phyloP scores from a whole-genome alignment of 208 protist species.

The Leishmania tarentolae region DNA sequence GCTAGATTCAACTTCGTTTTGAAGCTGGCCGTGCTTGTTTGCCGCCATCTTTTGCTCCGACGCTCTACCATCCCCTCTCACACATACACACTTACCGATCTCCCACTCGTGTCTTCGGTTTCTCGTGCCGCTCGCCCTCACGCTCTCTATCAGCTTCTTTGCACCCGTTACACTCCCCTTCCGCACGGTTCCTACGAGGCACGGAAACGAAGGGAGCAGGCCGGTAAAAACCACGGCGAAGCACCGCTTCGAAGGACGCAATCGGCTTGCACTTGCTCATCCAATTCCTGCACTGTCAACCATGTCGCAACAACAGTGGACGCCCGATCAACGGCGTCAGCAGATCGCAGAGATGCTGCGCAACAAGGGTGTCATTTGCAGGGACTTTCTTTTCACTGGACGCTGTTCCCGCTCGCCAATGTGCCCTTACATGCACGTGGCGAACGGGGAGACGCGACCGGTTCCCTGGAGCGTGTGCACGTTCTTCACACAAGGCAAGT shows the following conservation, averaged over 20 bases:
- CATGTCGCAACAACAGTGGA: slow-evolving; percentile 21
- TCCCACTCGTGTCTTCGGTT: neutral
- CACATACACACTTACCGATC: neutral
- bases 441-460: slow-evolving; percentile 53
- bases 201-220: neutral
- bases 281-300: neutral
- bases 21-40: neutral
- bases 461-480: slow-evolving; percentile 69
- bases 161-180: neutral
- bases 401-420: slow-evolving; percentile 40
- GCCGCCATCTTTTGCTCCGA: too few relatives aligned
- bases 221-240: neutral
- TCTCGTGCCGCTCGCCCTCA: neutral
- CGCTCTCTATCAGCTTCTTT: slow-evolving; percentile 15
- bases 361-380: slow-evolving; percentile 81
- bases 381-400: slow-evolving; percentile 44
- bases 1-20: neutral
- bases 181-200: neutral
- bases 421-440: slow-evolving; percentile 83
- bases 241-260: neutral
- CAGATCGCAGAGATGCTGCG: slow-evolving; percentile 61
- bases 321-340: slow-evolving; percentile 36
- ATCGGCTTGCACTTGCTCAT: neutral
- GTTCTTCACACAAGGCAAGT: slow-evolving; percentile 70
- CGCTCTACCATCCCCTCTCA: neutral